phyloP scores from a whole-genome alignment of 1,284 basidiomycete genomes.

The Trichosporon faecale region DNA sequence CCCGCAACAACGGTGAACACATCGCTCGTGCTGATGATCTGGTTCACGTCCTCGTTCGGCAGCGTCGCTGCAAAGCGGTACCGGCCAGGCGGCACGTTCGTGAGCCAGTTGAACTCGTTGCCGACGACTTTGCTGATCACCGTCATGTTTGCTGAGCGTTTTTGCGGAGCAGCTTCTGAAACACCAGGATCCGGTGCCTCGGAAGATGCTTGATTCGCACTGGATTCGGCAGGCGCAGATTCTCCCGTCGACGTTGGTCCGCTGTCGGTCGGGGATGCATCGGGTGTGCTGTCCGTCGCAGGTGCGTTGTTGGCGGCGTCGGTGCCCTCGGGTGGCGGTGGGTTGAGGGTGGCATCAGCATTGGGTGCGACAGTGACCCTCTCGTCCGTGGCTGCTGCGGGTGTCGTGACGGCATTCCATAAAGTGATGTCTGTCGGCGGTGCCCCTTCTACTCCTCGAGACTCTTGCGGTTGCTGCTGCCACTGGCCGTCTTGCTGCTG shows the following conservation, averaged over 20 bases:
- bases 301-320: not conserved
- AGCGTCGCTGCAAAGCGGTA: constrained; percentile 7
- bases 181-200: not conserved
- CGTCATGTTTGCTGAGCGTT: not conserved
- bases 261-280: not conserved
- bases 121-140: not conserved
- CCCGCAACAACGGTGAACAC: not conserved
- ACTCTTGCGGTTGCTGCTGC: not conserved
- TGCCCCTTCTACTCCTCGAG: not conserved
- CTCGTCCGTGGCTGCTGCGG: too few species aligned
- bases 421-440: not conserved
- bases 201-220: not conserved
- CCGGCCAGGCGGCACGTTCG: not conserved
- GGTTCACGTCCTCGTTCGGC: not conserved
- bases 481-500: not conserved
- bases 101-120: constrained; percentile 7
- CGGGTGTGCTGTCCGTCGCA: not conserved
- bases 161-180: not conserved
- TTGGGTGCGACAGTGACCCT: too few species aligned
- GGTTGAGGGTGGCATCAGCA: not conserved
- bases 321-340: not conserved
- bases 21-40: constrained; percentile 7
- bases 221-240: not conserved
- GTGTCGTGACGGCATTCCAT: not conserved
- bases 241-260: not conserved